These are phyloP conservation scores for Cladosporium sp. DNA, from an alignment of 2,329 filamentous ascomycete species.

Conservation along the genomic window DNA sequence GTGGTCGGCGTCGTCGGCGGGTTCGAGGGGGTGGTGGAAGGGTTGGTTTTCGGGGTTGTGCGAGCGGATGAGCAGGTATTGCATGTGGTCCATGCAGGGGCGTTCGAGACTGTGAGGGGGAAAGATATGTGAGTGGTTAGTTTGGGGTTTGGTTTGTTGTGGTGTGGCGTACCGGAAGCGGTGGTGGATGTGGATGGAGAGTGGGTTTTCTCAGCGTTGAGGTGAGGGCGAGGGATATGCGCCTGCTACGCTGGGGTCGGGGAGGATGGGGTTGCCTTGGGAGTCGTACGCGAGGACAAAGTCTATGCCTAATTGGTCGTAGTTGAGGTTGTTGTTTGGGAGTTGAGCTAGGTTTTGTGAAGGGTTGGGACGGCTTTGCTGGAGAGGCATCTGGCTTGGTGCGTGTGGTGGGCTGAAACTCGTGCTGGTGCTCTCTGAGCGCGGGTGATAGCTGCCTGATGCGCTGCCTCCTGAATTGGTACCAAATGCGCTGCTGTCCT, in stretches of 20 bases:
- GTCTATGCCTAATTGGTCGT: constrained; percentile 80
- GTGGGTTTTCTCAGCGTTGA: constrained; percentile 20
- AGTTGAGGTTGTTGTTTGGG: constrained; percentile 51
- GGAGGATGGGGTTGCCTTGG: constrained; percentile 29
- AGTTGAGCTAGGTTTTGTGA: constrained; percentile 22
- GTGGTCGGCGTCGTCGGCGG: constrained; percentile 49
- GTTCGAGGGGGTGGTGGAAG: constrained; percentile 34
- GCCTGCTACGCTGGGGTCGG: constrained; percentile 15
- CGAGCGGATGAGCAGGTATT: constrained; percentile 63
- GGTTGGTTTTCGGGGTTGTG: constrained; percentile 39
- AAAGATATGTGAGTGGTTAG: constrained; percentile 23
- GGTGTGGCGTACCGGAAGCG: constrained; percentile 15
- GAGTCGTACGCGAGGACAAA: constrained; percentile 81
- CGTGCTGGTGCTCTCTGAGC: constrained; percentile 43
- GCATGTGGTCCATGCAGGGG: constrained; percentile 88
- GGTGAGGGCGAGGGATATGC: constrained; percentile 63
- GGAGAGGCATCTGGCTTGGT: constrained; percentile 31
- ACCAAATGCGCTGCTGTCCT: constrained; percentile 36
- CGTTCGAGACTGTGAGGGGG: constrained; percentile 65
- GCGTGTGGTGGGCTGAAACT: constrained; percentile 43
- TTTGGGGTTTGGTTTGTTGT: neutral
- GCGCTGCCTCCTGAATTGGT: constrained; percentile 49
- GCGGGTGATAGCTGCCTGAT: constrained; percentile 56
- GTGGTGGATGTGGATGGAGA: neutral
- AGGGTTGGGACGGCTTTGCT: neutral